These are phyloP conservation scores for Fusarium newnesense DNA, from an alignment of 2,329 filamentous ascomycete species.

Conservation along the genomic window DNA sequence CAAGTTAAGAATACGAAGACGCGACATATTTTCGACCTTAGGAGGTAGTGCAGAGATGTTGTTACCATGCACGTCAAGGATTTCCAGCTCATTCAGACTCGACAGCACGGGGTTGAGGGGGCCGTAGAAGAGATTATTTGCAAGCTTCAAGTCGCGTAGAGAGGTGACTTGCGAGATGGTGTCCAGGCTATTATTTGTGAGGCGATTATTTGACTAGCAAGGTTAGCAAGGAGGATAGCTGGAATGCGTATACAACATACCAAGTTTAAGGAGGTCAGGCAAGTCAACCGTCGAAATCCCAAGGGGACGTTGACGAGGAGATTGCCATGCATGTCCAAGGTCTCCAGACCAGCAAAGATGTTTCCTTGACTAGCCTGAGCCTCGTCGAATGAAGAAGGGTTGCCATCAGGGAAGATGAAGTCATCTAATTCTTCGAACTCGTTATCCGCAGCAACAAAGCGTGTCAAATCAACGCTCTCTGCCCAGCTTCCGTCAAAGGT, in stretches of 20 bases:
- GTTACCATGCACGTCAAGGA: constrained; percentile 85
- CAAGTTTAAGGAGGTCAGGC: constrained; percentile 84
- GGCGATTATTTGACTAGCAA: constrained; percentile 78
- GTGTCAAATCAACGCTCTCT: constrained; percentile 87
- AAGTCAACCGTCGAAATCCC: constrained; percentile 77
- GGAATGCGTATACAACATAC: constrained; percentile 56
- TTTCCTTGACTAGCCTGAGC: constrained; percentile 75
- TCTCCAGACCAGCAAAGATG: constrained; percentile 85
- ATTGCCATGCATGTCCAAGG: constrained; percentile 89
- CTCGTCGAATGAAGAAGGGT: constrained; percentile 65
- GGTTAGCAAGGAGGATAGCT: constrained; percentile 31
- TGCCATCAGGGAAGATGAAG: constrained; percentile 79
- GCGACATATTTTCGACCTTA: constrained; percentile 72
- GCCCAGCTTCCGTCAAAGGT: constrained; percentile 80
- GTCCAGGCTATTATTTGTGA: constrained; percentile 77
- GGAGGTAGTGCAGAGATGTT: constrained; percentile 76
- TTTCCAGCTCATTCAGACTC: constrained; percentile 75
- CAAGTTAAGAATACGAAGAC: constrained; percentile 80
- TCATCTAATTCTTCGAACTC: constrained; percentile 81
- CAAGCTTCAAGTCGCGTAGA: constrained; percentile 83
- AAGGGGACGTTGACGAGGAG: constrained; percentile 75
- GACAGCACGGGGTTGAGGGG: constrained; percentile 72
- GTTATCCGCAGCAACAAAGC: constrained; percentile 89
- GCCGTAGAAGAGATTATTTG: constrained; percentile 79
- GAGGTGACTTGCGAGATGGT: constrained; percentile 77